These are phyloP conservation scores for Annona squamosa DNA, from an alignment of 164 flowering plant genomes.

Conservation along the genomic window DNA sequence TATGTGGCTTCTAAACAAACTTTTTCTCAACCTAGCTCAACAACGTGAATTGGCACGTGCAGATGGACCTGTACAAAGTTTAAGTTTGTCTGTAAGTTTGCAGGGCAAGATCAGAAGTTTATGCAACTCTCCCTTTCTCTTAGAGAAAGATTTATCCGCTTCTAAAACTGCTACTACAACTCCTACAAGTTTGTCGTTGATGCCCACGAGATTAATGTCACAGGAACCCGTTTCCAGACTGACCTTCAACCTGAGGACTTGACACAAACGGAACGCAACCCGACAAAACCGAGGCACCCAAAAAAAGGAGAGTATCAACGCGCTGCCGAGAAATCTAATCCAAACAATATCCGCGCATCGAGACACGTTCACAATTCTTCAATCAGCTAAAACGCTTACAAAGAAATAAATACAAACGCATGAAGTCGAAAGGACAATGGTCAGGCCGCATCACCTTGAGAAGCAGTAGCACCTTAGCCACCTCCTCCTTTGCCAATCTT, in stretches of 20 bases:
- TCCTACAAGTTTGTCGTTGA: neutral
- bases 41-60: neutral
- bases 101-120: neutral
- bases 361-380: neutral
- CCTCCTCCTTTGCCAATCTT: conserved; percentile 58
- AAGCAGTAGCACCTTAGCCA: conserved; percentile 55
- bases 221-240: neutral
- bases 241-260: neutral
- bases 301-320: neutral
- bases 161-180: neutral
- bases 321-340: neutral
- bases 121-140: neutral
- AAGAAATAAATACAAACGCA: neutral
- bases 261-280: neutral
- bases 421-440: neutral
- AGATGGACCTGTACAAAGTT: neutral
- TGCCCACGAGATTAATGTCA: neutral
- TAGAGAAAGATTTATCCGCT: neutral
- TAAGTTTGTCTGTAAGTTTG: neutral
- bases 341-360: neutral
- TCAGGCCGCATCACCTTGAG: conserved; percentile 46
- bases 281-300: too few species aligned
- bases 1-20: neutral
- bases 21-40: neutral
- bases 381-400: neutral